phyloP scores from a whole-genome alignment of 345 rosid species.

The Populus nigra region DNA sequence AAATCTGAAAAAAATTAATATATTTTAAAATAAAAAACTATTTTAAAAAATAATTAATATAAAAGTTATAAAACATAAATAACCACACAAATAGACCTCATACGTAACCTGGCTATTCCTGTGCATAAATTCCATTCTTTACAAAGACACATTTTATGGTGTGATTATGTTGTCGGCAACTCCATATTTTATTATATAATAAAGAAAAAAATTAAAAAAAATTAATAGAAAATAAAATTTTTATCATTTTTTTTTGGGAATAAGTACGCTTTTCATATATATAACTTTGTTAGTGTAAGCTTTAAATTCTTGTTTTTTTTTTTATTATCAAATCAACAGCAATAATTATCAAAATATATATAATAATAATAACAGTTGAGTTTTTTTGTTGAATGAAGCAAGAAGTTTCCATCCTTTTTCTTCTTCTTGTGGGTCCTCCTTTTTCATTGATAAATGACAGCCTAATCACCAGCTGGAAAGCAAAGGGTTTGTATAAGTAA shows the following conservation, averaged over 20 bases:
- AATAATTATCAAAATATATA: too few relatives aligned
- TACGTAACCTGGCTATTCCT: constrained; percentile 24
- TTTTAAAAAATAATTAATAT: not conserved
- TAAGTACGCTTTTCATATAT: too few relatives aligned
- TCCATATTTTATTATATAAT: too few relatives aligned
- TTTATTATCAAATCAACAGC: too few relatives aligned
- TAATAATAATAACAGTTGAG: constrained; percentile 12
- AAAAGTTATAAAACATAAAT: not conserved
- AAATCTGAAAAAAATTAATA: too few relatives aligned
- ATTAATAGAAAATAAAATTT: too few relatives aligned
- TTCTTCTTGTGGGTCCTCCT: constrained; percentile 12
- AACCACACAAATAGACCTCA: not conserved
- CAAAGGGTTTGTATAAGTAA: constrained; percentile 32
- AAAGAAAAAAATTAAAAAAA: too few relatives aligned
- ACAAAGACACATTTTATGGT: constrained; percentile 3
- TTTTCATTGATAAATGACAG: constrained; percentile 49
- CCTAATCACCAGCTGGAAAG: constrained; percentile 87
- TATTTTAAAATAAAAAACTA: too few relatives aligned
- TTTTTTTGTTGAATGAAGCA: constrained; percentile 1
- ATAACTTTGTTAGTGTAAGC: too few relatives aligned
- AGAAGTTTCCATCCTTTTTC: constrained; percentile 31
- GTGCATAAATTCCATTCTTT: constrained; percentile 4
- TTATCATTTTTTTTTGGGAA: too few relatives aligned
- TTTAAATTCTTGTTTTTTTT: too few relatives aligned
- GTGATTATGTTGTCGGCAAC: too few relatives aligned